A percentile compares a stretch with the other conserved stretches of the same genome.
These are phyloP conservation scores for Ananas comosus DNA, from an alignment of 176 grass and related monocot genomes.

Conservation along the genomic window DNA sequence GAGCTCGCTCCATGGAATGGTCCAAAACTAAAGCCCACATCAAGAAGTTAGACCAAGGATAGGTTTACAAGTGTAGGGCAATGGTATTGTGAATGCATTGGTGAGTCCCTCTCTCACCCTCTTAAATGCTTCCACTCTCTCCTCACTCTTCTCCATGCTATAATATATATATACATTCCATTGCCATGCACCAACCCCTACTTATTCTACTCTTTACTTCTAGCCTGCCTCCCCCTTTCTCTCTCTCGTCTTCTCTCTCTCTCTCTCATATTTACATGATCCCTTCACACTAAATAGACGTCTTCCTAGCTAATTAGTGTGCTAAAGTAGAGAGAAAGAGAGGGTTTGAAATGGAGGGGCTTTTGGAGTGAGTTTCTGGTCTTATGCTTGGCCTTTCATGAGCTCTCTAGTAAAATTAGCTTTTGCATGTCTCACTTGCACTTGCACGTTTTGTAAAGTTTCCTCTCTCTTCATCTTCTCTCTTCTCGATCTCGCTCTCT, in stretches of 20 bases:
- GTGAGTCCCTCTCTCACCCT: too few species aligned
- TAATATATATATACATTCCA: not conserved
- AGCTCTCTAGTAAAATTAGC: slow-evolving; percentile 6
- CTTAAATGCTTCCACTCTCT: not conserved
- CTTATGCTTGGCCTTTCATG: not conserved
- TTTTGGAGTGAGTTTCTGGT: not conserved
- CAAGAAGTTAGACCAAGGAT: not conserved
- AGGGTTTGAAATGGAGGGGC: not conserved
- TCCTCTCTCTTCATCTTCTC: not conserved
- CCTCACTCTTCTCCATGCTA: not conserved
- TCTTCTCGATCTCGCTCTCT: not conserved
- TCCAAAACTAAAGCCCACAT: not conserved
- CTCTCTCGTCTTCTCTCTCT: too few species aligned
- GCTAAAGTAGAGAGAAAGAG: not conserved
- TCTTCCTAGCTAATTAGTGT: not conserved
- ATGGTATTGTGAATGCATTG: not conserved
- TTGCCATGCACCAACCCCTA: not conserved
- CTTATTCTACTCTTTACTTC: not conserved
- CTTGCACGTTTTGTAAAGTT: slow-evolving; percentile 9
- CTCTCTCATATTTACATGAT: too few species aligned
- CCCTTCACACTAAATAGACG: too few species aligned
- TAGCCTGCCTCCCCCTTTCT: not conserved
- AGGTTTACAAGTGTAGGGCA: not conserved
- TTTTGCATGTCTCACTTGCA: slow-evolving; percentile 15
- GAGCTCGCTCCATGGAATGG: not conserved